Evolutionary conservation across 176 grass and related monocot genomes (phyloP), one percentile per base, ranked within the genome.

Genomic region (Musa troglodytarum): DNA sequence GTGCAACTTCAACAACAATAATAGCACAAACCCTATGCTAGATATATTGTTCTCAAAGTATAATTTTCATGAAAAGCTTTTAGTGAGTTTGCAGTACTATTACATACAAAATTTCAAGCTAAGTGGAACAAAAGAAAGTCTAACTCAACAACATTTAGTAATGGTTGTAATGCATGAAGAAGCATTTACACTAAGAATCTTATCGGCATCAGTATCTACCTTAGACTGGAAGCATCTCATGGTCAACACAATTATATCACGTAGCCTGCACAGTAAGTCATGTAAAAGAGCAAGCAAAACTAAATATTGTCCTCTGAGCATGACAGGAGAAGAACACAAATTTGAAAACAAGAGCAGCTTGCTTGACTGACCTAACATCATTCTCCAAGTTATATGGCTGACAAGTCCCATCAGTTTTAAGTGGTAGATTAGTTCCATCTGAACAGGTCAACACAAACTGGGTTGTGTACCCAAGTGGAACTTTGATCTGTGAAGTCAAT

Each of bases 161-260:
- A 4, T 43, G 6, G 34, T 4, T 43, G 34, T 43, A 43, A 43
- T 6, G 34, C 34, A 43, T 43, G 34, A 43, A 43, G 34, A 4
- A 43, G 34, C 3, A 43, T 43, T 43, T 43, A 43, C 55, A 11
- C 80, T 59, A 63, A 80, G 75, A 63, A 61, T 61, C n/a, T 61
- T 12, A 17, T 17, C 57, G 5, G 8, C n/a, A 34, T 51, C 8
- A 52, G 68, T 71, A 65, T 65, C 25, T 89, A 98, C 94, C 94
- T 89, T 98, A 51, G 67, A 80, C 86, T 89, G 90, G 63, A 98
- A 98, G 82, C 77, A 81, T 93, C 90, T 93, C 80, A 93, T 81
- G 53, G 92, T 87, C 56, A 93, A 59, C 79, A 98, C 94, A n/a
- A 98, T 93, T 56, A 98, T 65, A 80, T 98, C 94, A 8, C 90